Base-by-base conservation (phyloP, 2,329 filamentous ascomycete genomes). In the Chaetomium strumarium region DNA sequence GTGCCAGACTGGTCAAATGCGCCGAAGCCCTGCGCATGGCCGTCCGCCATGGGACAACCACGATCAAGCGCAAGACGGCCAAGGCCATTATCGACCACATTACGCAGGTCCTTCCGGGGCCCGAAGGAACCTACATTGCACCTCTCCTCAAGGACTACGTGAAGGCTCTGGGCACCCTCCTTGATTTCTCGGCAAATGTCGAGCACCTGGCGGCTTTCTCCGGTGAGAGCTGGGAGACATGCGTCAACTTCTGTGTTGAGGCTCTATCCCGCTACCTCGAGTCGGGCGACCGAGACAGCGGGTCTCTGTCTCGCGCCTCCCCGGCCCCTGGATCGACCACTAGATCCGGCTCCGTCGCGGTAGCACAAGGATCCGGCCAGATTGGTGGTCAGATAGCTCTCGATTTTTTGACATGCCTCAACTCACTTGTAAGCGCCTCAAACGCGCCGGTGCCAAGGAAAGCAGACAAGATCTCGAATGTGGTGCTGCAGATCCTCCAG, bases 61-160 rank as follows among this genome's bases (percentile, higher is more conserved):
- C 79, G 55, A 69, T 97, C 57, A 86, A 84, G 63, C 75, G 77
- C 55, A 95, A 90, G 66, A 92, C 90, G 0, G 75, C 92, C n/a
- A 79, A 85, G 60, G 81, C 86, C 6, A 73, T 96, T 14, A 75
- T 95, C 58, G 84, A 90, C 58, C 90, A 96, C 68, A 85, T 97
- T 55, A 84, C 82, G 3, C 84, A 96, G 58, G 82, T 83, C 16
- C 74, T 95, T 3, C 80, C 83, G 2, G 78, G 74, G 14, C 68
- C 76, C 1, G 79, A 83, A 49, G 82, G 82, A 13, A 77, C 74
- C 2, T 80, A 86, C 49, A 83, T 89, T 58, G 76, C 83, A 52
- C 84, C 86, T 12, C 75, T 99, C 5, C 72, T 84, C 20, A 77
- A 83, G 45, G 83, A 93, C 63, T 95, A 96, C 66, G 77, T 88